phyloP scores from a whole-genome alignment of 352 stramenopile species.

The Elongisporangium prolatum region DNA sequence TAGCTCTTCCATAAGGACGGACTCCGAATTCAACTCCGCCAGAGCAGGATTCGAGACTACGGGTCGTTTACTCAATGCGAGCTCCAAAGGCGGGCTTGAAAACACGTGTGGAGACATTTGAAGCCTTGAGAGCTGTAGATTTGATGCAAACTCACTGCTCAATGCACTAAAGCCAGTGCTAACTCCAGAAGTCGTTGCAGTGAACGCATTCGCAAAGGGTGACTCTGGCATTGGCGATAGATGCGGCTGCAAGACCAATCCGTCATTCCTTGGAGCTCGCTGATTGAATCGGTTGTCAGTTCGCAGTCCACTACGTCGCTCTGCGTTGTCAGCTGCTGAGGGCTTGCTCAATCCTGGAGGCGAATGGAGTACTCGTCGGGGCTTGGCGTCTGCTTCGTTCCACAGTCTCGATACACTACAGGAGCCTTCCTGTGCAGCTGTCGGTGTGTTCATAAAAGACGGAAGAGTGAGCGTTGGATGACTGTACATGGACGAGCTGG shows the following conservation, averaged over 20 bases:
- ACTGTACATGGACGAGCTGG: background rate
- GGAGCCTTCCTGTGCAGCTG: background rate
- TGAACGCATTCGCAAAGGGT: background rate
- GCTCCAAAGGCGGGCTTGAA: constrained; percentile 3
- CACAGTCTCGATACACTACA: background rate
- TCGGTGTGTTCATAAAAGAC: background rate
- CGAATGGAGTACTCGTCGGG: constrained; percentile 35
- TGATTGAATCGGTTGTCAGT: background rate
- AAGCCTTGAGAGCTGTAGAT: constrained; percentile 21
- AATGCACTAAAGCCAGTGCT: background rate
- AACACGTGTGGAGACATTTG: constrained; percentile 22
- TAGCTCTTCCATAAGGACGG: constrained; percentile 43
- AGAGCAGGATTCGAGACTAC: constrained; percentile 42
- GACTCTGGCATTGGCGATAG: background rate
- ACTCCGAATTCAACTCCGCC: constrained; percentile 68
- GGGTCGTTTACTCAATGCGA: constrained; percentile 3
- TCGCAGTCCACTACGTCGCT: background rate
- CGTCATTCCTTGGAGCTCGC: background rate
- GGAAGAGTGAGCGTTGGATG: background rate
- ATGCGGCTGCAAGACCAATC: background rate
- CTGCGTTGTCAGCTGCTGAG: background rate
- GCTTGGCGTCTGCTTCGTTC: constrained; percentile 10
- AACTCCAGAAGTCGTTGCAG: background rate
- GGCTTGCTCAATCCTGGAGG: constrained; percentile 41
- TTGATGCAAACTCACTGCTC: constrained; percentile 18